phyloP scores from a whole-genome alignment of 23 red algal species.

The Gracilaria domingensis region DNA sequence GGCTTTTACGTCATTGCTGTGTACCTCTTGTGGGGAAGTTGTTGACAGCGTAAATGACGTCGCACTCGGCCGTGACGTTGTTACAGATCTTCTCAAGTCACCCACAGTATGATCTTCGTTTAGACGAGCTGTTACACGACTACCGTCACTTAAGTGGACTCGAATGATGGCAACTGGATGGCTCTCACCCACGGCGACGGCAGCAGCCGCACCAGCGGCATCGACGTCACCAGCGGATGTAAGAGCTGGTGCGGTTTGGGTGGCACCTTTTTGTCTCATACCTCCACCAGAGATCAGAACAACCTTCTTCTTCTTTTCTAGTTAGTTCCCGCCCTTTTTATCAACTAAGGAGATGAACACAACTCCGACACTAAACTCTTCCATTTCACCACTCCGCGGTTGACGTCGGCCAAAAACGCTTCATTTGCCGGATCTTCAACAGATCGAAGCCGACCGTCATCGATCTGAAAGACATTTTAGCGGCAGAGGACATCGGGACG shows the following conservation, averaged over 20 bases:
- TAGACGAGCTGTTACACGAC: slow-evolving; percentile 75
- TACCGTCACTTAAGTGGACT: slow-evolving; percentile 90
- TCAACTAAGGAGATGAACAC: slow-evolving; percentile 89
- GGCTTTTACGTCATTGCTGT: slow-evolving; percentile 70
- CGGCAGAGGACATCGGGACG: slow-evolving; percentile 63
- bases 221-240: background rate
- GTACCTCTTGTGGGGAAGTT: slow-evolving; percentile 78
- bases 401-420: slow-evolving; percentile 88
- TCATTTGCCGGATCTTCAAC: slow-evolving; percentile 92
- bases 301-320: slow-evolving; percentile 68
- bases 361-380: slow-evolving; percentile 81
- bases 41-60: slow-evolving; percentile 79
- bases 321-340: slow-evolving; percentile 80
- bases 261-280: slow-evolving; percentile 64
- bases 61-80: slow-evolving; percentile 34
- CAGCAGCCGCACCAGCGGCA: slow-evolving; percentile 20
- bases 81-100: slow-evolving; percentile 79
- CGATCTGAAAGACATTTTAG: slow-evolving; percentile 86
- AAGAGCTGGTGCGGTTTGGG: background rate
- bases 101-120: slow-evolving; percentile 88
- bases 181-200: slow-evolving; percentile 58
- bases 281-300: slow-evolving; percentile 87
- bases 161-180: slow-evolving; percentile 80
- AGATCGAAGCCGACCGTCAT: slow-evolving; percentile 78
- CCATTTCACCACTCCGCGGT: slow-evolving; percentile 97